Evolutionary conservation across 2,329 filamentous ascomycete genomes (phyloP), one percentile per base, ranked within the genome.

Genomic region (Aspergillus novofumigatus): DNA sequence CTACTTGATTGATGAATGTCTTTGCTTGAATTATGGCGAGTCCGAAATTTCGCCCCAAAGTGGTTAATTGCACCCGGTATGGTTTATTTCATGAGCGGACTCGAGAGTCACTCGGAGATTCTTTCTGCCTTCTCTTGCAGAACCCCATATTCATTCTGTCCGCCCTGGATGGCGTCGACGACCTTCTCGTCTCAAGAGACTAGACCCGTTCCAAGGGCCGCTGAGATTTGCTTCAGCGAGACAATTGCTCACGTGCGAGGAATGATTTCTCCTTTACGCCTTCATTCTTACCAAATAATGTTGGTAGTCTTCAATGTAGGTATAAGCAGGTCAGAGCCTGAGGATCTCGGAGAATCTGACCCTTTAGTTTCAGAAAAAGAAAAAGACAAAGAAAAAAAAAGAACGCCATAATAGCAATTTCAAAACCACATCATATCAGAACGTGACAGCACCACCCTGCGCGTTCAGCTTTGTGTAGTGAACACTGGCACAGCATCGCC

Each of bases 31-130:
- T 29, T 8, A 14, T 38, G 9, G 28, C 21, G 7, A 28, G 4
- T 17, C 11, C 11, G 47, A 45, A 45, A 54, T 47, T 53, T 48
- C 29, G 52, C 62, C 49, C 60, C 54, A 25, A 42, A 42, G 53
- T 65, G 59, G 63, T 56, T 21, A 65, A 64, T 58, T 58, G 59
- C 6, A 11, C 3, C 21, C 14, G 21, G 8, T 11, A 44, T 44
- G 41, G 3, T 44, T 11, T 21, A 9, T 11, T 20, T 20, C 10
- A 44, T 17, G 20, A 23, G 41, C 20, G 21, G 20, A 44, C 20
- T 44, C 21, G 10, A 17, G 41, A 42, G 20, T 20, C 41, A 44
- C 32, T n/a, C 21, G 21, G 41, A 23, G 21, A 44, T 21, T 9
- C n/a, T 23, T 21, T 20, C 20, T 11, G n/a, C 41, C 21, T 44